These are phyloP conservation scores for Mycena galopus DNA, from an alignment of 768 basidiomycete species.

Conservation along the genomic window DNA sequence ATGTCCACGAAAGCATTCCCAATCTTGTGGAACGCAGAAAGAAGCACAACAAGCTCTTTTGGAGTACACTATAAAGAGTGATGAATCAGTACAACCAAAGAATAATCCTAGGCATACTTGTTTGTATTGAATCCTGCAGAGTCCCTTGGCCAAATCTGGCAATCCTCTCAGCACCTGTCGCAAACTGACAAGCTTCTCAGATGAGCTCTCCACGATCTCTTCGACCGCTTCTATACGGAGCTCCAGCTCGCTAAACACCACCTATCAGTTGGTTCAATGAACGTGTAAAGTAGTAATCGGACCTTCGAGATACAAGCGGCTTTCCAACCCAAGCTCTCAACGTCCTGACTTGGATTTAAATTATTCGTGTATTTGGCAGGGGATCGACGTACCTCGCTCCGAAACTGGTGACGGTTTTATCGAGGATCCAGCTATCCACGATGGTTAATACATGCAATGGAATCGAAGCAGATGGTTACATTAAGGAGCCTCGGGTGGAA, in stretches of 20 bases:
- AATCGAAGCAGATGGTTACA: conserved; percentile 51
- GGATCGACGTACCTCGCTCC: conserved; percentile 65
- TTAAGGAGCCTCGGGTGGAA: conserved; percentile 77
- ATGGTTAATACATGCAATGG: not conserved
- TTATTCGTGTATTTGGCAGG: not conserved
- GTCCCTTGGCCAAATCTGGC: conserved; percentile 90
- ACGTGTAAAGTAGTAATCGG: not conserved
- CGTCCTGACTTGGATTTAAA: conserved; percentile 53
- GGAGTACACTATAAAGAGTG: conserved; percentile 79
- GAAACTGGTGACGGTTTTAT: conserved; percentile 90
- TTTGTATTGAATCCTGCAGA: conserved; percentile 92
- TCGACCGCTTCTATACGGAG: conserved; percentile 87
- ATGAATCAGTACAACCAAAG: not conserved
- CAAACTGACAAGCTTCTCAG: conserved; percentile 74
- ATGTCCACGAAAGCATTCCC: conserved; percentile 70
- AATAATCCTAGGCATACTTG: conserved; percentile 63
- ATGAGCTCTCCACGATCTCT: conserved; percentile 77
- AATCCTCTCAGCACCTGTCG: conserved; percentile 76
- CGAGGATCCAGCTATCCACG: conserved; percentile 67
- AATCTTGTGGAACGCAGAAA: conserved; percentile 82
- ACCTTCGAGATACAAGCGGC: conserved; percentile 84
- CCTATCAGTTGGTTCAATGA: not conserved
- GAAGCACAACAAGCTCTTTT: conserved; percentile 80
- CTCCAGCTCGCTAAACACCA: conserved; percentile 68
- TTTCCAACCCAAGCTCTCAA: conserved; percentile 89